Conservation (phyloP, 2,329 filamentous ascomycete species). For the Westerdykella aurantiaca region DNA sequence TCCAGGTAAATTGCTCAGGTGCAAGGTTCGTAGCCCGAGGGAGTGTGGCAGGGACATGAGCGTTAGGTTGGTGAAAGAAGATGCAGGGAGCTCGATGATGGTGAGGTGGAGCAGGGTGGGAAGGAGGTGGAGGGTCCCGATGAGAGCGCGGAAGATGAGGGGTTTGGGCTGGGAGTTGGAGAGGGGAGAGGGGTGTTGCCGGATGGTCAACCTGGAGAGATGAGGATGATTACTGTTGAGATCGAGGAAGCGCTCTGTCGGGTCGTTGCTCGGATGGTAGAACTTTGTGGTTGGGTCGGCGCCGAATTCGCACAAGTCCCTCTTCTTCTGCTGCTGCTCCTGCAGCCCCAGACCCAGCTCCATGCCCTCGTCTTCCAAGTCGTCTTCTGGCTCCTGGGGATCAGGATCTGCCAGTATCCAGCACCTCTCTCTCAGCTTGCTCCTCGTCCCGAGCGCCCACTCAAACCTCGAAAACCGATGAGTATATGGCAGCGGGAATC, state of each 20-base stretch:
- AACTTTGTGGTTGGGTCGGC: conserved; percentile 14
- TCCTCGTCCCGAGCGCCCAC: conserved; percentile 51
- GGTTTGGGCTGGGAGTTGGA: conserved; percentile 27
- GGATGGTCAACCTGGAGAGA: conserved; percentile 50
- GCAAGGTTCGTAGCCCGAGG: conserved; percentile 43
- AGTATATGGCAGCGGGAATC: conserved; percentile 49
- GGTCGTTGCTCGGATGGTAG: conserved; percentile 42
- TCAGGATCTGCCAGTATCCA: conserved; percentile 45
- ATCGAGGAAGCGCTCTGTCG: conserved; percentile 49
- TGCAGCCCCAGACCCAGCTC: conserved; percentile 10
- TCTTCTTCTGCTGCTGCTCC: conserved; percentile 15
- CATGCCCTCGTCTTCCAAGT: conserved; percentile 25
- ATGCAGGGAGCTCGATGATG: conserved; percentile 48
- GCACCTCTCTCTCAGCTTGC: conserved; percentile 49
- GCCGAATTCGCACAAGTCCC: no score
- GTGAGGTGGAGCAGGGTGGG: conserved; percentile 50
- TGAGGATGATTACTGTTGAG: conserved; percentile 49
- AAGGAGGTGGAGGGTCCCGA: conserved; percentile 49
- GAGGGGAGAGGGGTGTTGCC: conserved; percentile 29
- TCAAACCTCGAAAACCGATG: conserved; percentile 52
- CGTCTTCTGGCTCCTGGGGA: conserved; percentile 17
- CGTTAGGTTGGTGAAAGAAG: conserved; percentile 52
- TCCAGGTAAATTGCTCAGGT: conserved; percentile 52
- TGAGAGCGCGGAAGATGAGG: conserved; percentile 51
- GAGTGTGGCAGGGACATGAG: conserved; percentile 47